A percentile compares a stretch with the other conserved stretches of the same genome.
phyloP scores from a whole-genome alignment of 495 filamentous ascomycete genomes.

The Lentithecium fluviatile region DNA sequence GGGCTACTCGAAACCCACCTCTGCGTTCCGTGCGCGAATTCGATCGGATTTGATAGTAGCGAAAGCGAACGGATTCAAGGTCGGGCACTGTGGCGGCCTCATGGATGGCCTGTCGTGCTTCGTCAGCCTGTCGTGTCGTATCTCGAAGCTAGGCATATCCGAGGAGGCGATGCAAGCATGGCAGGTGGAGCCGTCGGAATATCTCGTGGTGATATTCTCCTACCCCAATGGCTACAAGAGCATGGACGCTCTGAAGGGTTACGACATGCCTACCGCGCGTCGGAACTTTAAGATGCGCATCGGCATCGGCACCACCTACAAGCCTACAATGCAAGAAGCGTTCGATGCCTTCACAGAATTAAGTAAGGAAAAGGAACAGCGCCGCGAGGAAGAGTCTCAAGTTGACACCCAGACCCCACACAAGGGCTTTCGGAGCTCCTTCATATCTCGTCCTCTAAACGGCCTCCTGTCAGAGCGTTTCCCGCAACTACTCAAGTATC shows the following conservation, averaged over 20 bases:
- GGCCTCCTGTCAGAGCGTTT: slow-evolving; percentile 70
- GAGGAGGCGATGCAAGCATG: slow-evolving; percentile 76
- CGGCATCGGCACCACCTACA: slow-evolving; percentile 55
- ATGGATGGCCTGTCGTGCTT: slow-evolving; percentile 48
- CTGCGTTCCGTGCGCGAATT: slow-evolving; percentile 45
- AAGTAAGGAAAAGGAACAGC: slow-evolving; percentile 34
- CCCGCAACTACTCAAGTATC: slow-evolving; percentile 59
- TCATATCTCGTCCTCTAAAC: slow-evolving; percentile 72
- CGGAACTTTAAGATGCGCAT: slow-evolving; percentile 47
- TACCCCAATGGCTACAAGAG: slow-evolving; percentile 59
- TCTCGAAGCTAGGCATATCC: slow-evolving; percentile 71
- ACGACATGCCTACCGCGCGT: slow-evolving; percentile 30
- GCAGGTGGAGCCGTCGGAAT: slow-evolving; percentile 65
- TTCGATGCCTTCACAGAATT: slow-evolving; percentile 50
- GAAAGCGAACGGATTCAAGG: slow-evolving; percentile 68
- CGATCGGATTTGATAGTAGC: slow-evolving; percentile 61
- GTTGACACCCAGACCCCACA: slow-evolving; percentile 11
- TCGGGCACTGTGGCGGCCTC: slow-evolving; percentile 61
- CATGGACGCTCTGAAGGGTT: slow-evolving; percentile 50
- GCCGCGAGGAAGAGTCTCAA: slow-evolving; percentile 15
- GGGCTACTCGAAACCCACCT: slow-evolving; percentile 19
- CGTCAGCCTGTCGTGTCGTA: slow-evolving; percentile 64
- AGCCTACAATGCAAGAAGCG: slow-evolving; percentile 54
- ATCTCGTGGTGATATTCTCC: slow-evolving; percentile 74
- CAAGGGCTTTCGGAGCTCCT: slow-evolving; percentile 52